These are phyloP conservation scores for Triticum dicoccoides DNA, from an alignment of 176 grass and related monocot species.

Conservation along the genomic window DNA sequence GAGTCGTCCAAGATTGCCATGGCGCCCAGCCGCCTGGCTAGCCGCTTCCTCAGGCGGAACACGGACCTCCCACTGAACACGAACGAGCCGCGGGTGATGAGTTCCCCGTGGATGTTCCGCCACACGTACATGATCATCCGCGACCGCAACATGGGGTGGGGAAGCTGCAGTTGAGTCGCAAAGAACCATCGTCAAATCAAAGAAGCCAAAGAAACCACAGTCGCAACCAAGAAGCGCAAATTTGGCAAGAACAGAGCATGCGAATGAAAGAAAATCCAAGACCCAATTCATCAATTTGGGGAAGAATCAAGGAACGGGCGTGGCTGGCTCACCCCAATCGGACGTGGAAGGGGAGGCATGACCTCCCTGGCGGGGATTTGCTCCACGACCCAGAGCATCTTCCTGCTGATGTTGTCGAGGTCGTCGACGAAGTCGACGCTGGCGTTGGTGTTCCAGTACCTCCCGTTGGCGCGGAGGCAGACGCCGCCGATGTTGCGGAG, in stretches of 20 bases:
- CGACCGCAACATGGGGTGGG: not conserved
- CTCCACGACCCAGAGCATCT: conserved; percentile 19
- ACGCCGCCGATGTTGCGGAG: not conserved
- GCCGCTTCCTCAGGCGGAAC: not conserved
- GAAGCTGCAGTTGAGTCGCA: not conserved
- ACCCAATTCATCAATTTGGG: not conserved
- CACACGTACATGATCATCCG: not conserved
- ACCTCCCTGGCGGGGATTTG: not conserved
- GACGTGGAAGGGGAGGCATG: not conserved
- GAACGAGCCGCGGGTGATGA: not conserved
- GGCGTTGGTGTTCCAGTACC: not conserved
- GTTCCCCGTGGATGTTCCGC: no score
- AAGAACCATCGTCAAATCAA: not conserved
- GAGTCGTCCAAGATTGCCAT: not conserved
- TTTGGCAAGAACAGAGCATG: not conserved
- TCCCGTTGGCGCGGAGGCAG: conserved; percentile 19
- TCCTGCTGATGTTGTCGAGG: not conserved
- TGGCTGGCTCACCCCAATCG: not conserved
- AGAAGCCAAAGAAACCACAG: no score
- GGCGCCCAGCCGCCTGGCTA: not conserved
- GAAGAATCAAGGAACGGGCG: not conserved
- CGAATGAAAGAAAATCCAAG: not conserved
- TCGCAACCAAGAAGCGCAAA: no score
- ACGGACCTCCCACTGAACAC: not conserved
- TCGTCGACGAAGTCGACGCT: not conserved